Percentiles rank a stretch among this genome's conserved stretches.
These are phyloP conservation scores for Pseudogymnoascus sp. DNA, from an alignment of 2,329 filamentous ascomycete species.

Conservation along the genomic window DNA sequence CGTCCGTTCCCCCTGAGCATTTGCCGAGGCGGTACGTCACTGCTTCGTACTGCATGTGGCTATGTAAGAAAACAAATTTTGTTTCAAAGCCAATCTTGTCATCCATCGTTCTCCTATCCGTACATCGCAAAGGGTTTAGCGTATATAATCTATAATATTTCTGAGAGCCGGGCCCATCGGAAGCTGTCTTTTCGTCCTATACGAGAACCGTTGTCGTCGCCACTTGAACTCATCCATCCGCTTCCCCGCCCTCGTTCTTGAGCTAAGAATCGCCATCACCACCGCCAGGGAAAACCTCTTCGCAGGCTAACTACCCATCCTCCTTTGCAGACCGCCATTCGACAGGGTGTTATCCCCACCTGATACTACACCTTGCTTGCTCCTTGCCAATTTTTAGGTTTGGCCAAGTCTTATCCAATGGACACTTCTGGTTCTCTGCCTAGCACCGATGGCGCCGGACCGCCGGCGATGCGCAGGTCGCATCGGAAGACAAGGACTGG, in stretches of 20 bases:
- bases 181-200: not conserved
- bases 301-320: not conserved
- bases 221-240: not conserved
- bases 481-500: constrained; percentile 34
- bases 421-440: not conserved
- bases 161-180: not conserved
- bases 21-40: not conserved
- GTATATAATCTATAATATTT: not conserved
- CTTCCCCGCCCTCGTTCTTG: not conserved
- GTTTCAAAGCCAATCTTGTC: not conserved
- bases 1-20: not conserved
- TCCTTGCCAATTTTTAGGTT: not conserved
- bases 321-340: not conserved
- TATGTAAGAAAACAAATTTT: not conserved
- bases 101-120: not conserved
- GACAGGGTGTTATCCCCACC: not conserved
- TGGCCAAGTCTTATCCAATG: not conserved
- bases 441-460: not conserved
- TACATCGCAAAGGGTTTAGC: constrained; percentile 4
- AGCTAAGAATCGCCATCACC: not conserved
- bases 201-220: not conserved
- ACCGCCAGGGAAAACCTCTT: not conserved
- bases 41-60: not conserved
- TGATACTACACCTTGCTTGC: not conserved
- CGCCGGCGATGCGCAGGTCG: constrained; percentile 16